These are phyloP conservation scores for Podaxis sp. DNA, from an alignment of 768 basidiomycete species.

Conservation along the genomic window DNA sequence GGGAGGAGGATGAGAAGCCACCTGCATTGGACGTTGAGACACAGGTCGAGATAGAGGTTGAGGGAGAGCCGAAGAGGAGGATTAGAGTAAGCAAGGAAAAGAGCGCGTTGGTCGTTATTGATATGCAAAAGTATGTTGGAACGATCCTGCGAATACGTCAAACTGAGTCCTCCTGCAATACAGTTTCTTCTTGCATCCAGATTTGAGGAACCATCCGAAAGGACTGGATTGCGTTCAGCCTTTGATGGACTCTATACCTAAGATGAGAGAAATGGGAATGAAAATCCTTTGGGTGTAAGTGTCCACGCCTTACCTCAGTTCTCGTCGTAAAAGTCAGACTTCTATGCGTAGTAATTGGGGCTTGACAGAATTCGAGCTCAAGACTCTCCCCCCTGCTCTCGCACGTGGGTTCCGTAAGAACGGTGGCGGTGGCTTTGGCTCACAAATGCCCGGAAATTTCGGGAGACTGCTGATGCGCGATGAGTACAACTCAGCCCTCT, in stretches of 20 bases:
- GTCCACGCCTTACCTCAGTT: neutral
- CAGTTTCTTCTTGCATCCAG: constrained; percentile 67
- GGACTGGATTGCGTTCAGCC: constrained; percentile 60
- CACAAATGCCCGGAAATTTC: constrained; percentile 49
- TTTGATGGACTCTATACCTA: constrained; percentile 45
- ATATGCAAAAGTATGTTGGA: constrained; percentile 68
- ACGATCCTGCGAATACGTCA: neutral
- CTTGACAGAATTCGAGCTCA: constrained; percentile 60
- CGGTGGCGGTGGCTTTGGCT: constrained; percentile 50
- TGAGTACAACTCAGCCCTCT: constrained; percentile 55
- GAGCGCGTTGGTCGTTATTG: constrained; percentile 61
- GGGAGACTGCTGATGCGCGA: constrained; percentile 60
- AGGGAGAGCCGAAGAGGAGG: constrained; percentile 39
- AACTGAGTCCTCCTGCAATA: neutral
- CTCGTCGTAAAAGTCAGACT: neutral
- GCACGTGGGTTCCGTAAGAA: constrained; percentile 52
- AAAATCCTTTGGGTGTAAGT: constrained; percentile 67
- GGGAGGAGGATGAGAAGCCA: constrained; percentile 17
- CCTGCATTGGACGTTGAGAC: constrained; percentile 28
- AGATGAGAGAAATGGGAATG: constrained; percentile 45
- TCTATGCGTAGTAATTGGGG: constrained; percentile 60
- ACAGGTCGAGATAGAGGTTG: constrained; percentile 55
- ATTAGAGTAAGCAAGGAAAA: constrained; percentile 48
- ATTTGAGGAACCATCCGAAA: constrained; percentile 50
- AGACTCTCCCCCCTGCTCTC: constrained; percentile 59